Percentiles rank a stretch among this genome's conserved stretches.
Conservation (phyloP, 257 asterid species). For the Vinca minor region DNA sequence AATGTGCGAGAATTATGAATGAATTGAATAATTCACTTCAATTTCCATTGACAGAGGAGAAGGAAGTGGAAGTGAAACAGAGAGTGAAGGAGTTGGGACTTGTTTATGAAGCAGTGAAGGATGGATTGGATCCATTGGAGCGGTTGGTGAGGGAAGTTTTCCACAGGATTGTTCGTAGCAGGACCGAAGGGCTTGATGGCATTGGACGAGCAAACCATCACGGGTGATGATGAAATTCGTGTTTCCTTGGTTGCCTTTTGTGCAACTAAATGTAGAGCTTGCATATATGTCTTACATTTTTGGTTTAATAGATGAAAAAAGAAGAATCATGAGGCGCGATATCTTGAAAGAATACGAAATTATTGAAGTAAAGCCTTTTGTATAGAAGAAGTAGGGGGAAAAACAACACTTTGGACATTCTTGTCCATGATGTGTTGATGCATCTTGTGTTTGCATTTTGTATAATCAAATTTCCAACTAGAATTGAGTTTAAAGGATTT, state of each 20-base stretch:
- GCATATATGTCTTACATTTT: constrained; percentile 22
- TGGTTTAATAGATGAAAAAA: too few species aligned
- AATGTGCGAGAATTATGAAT: constrained; percentile 43
- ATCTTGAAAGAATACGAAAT: too few species aligned
- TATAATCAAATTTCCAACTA: too few species aligned
- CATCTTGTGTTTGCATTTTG: constrained; percentile 19
- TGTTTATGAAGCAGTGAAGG: constrained; percentile 44
- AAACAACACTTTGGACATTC: constrained; percentile 5
- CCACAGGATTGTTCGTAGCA: constrained; percentile 62
- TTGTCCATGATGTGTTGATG: constrained; percentile 15
- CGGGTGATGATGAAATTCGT: too few species aligned
- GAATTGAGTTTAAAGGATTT: constrained; percentile 6
- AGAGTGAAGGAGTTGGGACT: constrained; percentile 49
- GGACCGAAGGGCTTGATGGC: constrained; percentile 60
- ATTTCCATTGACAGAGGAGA: constrained; percentile 58
- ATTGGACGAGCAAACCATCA: constrained; percentile 25
- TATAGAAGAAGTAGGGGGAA: constrained; percentile 10
- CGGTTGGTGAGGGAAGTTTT: constrained; percentile 73
- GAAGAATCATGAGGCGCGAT: too few species aligned
- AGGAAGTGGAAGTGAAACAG: constrained; percentile 58
- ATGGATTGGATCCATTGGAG: constrained; percentile 73
- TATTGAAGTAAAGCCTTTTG: too few species aligned
- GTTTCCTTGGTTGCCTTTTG: constrained; percentile 17
- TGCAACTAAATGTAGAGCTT: constrained; percentile 22
- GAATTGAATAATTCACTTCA: constrained; percentile 47